A percentile compares a stretch with the other conserved stretches of the same genome.
Evolutionary conservation across 2,329 filamentous ascomycete genomes (phyloP).

Genomic region (Colletotrichum tropicale): DNA sequence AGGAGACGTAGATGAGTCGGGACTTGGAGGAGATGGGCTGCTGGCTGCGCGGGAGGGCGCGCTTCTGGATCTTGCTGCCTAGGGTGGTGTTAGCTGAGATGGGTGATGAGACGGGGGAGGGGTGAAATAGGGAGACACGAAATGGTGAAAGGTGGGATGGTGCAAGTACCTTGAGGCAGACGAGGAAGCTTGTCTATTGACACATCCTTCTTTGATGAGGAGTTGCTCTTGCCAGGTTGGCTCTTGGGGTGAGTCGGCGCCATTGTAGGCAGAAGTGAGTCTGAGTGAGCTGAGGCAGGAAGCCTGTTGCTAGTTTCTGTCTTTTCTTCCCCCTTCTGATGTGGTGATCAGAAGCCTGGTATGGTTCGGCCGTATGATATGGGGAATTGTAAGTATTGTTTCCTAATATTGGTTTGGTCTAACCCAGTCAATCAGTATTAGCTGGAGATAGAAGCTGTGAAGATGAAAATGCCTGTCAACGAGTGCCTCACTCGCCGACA

Average conservation of each 20-base stretch:
- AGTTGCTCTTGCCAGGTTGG: background rate
- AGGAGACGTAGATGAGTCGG: conserved; percentile 67
- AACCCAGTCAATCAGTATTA: background rate
- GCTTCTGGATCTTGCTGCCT: conserved; percentile 56
- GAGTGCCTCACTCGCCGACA: background rate
- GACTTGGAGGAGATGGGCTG: conserved; percentile 46
- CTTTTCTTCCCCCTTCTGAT: fast-evolving
- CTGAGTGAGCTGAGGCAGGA: background rate
- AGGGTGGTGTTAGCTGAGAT: conserved; percentile 17
- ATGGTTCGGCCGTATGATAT: fast-evolving
- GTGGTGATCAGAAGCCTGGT: background rate
- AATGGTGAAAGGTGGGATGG: background rate
- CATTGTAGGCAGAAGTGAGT: conserved; percentile 16
- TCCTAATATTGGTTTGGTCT: fast-evolving
- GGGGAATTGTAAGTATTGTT: no score
- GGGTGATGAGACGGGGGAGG: background rate
- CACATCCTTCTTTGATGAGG: background rate
- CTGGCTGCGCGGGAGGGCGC: conserved; percentile 47
- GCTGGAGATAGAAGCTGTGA: background rate
- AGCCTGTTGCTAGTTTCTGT: background rate
- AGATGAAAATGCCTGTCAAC: background rate
- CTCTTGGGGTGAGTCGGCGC: conserved; percentile 1
- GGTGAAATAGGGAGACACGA: conserved; percentile 23
- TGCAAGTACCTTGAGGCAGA: conserved; percentile 25
- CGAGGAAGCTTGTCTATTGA: conserved; percentile 4